Percentiles rank a stretch among this genome's conserved stretches.
Evolutionary conservation across 768 basidiomycete species (phyloP).

Genomic region (Russula vinacea): DNA sequence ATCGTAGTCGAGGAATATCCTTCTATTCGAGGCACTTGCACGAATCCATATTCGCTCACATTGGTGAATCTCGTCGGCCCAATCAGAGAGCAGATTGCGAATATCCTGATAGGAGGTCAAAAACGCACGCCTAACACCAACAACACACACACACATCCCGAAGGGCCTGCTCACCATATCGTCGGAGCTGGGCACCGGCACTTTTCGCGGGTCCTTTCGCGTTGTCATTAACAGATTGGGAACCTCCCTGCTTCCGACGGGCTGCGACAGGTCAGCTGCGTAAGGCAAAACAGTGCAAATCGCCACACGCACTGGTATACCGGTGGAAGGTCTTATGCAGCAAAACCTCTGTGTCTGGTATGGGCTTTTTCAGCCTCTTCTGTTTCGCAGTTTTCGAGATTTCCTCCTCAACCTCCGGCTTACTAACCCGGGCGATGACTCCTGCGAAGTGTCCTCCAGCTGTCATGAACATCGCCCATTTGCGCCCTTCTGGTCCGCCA

Average conservation of each 20-base stretch:
- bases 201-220: constrained; percentile 90
- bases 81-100: constrained; percentile 72
- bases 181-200: constrained; percentile 87
- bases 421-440: constrained; percentile 72
- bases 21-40: constrained; percentile 80
- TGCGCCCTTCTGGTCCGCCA: constrained; percentile 53
- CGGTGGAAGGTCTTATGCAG: constrained; percentile 96
- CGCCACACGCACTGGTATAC: constrained; percentile 78
- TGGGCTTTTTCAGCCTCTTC: constrained; percentile 54
- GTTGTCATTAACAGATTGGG: constrained; percentile 88
- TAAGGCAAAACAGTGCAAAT: not conserved
- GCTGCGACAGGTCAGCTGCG: constrained; percentile 46
- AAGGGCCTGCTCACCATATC: constrained; percentile 92
- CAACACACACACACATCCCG: constrained; percentile 63
- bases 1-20: constrained; percentile 89
- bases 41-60: constrained; percentile 92
- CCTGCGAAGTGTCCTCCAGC: constrained; percentile 99
- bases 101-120: constrained; percentile 62
- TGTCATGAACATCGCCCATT: constrained; percentile 94
- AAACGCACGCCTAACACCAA: constrained; percentile 1
- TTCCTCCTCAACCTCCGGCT: constrained; percentile 44
- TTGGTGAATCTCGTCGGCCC: constrained; percentile 81
- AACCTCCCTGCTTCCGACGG: constrained; percentile 95
- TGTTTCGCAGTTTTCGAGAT: constrained; percentile 36
- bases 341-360: constrained; percentile 76